Percentiles rank a stretch among this genome's conserved stretches.
Conservation (phyloP, 257 asterid species). For the Capsicum rhomboideum region DNA sequence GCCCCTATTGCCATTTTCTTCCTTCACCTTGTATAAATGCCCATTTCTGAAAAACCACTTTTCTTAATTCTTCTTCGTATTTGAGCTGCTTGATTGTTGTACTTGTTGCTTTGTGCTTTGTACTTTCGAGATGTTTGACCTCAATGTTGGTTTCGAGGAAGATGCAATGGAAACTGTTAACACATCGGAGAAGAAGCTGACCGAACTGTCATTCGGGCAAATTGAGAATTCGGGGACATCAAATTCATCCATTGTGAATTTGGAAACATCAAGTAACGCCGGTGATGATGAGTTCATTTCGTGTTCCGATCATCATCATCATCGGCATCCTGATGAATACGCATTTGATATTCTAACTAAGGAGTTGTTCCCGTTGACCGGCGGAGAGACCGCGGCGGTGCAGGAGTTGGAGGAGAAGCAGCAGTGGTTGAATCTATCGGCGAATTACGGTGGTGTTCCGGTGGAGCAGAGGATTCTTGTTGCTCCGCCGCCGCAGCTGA, state of each 20-base stretch:
- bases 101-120: background rate
- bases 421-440: constrained; percentile 40
- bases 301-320: constrained; percentile 17
- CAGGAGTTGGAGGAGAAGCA: background rate
- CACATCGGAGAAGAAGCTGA: constrained; percentile 25
- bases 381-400: constrained; percentile 8
- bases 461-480: constrained; percentile 30
- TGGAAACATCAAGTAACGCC: constrained; percentile 63
- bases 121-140: constrained; percentile 59
- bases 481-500: constrained; percentile 37
- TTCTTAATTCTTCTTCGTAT: constrained; percentile 11
- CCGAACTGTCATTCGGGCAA: constrained; percentile 13
- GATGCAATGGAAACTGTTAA: constrained; percentile 27
- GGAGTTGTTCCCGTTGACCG: constrained; percentile 52
- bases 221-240: constrained; percentile 81
- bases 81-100: background rate
- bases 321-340: constrained; percentile 19
- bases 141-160: constrained; percentile 38
- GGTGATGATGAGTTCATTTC: constrained; percentile 47
- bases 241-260: constrained; percentile 59
- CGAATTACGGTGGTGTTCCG: constrained; percentile 23
- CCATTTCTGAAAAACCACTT: constrained; percentile 30
- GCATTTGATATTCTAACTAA: constrained; percentile 51
- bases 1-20: no score
- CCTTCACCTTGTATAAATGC: background rate